Base-by-base conservation (phyloP, 1,284 basidiomycete species). In the Boletus mariae region DNA sequence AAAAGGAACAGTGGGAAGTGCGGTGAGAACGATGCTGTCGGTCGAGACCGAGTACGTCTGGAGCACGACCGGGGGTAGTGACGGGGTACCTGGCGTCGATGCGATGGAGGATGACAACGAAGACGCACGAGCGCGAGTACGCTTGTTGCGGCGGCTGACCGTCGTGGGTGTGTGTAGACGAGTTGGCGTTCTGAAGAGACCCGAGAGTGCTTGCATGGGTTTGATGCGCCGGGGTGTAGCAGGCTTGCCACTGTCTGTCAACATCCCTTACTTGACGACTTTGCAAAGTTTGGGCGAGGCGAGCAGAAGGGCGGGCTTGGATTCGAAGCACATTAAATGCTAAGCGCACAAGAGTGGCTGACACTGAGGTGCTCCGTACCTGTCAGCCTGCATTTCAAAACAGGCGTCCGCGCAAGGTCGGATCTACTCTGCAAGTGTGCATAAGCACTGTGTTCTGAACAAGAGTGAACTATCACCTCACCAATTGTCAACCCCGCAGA, bases 11-110 rank as follows among this genome's bases (percentile, higher is more conserved):
- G 66, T 65, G 50, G 72, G 66, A 6, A 84, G 70, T 11, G 80
- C 70, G 0, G 79, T 84, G 60, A 84, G 79, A 45, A 83, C 71
- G n/a, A 84, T 69, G 8, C 75, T 78, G 57, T 81, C 80, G 11
- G 75, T 72, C 32, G 69, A 68, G 9, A 60, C 47, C 55, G 82
- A 80, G 46, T 79, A 73, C 55, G 78, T 80, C 63, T 83, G 81
- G 5, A 83, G 64, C 9, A 79, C 74, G 40, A 80, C 64, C 2
- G 65, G 47, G 1, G 68, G 66, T 3, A 67, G 49, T 8, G 51
- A 49, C 0, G 51, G 52, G 3, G 47, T 48, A 12, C 17, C 40
- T 0, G 57, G 58, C 1, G 53, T 48, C 4, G 57, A 52, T 12
- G 57, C 31, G 1, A 45, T 45, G 26, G 56, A 51, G 26, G 59